Base-by-base conservation (phyloP, 1,139 yeast species). In the Torulaspora globosa region DNA sequence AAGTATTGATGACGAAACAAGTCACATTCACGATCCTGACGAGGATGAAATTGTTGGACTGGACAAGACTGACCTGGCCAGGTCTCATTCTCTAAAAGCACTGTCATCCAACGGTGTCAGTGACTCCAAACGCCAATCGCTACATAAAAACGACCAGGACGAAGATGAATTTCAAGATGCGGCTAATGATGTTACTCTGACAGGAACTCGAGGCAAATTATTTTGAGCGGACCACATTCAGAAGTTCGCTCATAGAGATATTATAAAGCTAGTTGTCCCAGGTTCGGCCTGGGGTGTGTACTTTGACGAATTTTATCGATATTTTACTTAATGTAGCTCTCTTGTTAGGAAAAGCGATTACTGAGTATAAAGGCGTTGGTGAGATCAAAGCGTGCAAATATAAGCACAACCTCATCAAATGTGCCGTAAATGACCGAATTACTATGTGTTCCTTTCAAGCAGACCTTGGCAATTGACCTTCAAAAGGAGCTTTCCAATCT, bases 401-500 rank as follows among this genome's bases (percentile, higher is more conserved):
- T 7, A 21, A 5, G 8, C 8, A 21, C 6, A 21, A 21, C 23
- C 8, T 7, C 15, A 33, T 23, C 11, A 11, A 21, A 16, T 21
- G 34, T 7, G 23, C 19, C 3, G n/a, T 37, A 29, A 15, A 52
- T 50, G 53, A 40, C 52, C 15, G 56, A 53, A 19, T 23, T 51
- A 21, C 27, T 52, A 16, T 48, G 43, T 19, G 46, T 56, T 11
- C 60, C 60, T 2, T 51, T 51, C 16, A 57, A 56, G 39, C 47
- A 72, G 47, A 74, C 88, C 1, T 70, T 71, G 31, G 68, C 69
- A 2, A 60, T 77, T 1, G 73, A 75, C 42, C 59, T 84, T 14
- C 74, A 73, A 1, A 57, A 62, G 0, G 71, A 69, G n/a, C 65
- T 87, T 14, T 62, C 72, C 2, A 66, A 69, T 11, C 67, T 79